Percentiles rank a stretch among this genome's conserved stretches.
Evolutionary conservation across 129 eudicot species (phyloP).

Genomic region (Glebionis coronaria): DNA sequence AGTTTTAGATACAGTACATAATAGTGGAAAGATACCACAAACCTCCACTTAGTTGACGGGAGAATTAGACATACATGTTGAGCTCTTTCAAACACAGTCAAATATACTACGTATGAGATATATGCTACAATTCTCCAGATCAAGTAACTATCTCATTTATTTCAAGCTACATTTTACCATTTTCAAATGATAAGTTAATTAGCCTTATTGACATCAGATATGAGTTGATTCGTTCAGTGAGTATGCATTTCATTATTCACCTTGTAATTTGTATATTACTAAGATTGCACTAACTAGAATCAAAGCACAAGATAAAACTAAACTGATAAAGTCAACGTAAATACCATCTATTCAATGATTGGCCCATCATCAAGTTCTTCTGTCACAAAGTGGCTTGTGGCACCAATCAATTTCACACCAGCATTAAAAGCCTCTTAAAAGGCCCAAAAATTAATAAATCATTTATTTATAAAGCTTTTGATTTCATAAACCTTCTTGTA

Average conservation of each 20-base stretch:
- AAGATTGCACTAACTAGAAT: neutral
- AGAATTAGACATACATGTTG: too few species aligned
- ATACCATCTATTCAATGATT: conserved; percentile 93
- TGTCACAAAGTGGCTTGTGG: conserved; percentile 89
- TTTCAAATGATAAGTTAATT: too few species aligned
- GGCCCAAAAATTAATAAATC: too few species aligned
- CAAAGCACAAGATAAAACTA: neutral
- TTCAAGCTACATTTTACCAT: neutral
- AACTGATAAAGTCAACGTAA: conserved; percentile 9
- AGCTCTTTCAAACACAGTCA: too few species aligned
- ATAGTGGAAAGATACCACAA: too few species aligned
- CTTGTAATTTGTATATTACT: conserved; percentile 6
- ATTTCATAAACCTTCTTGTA: too few species aligned
- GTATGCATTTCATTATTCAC: neutral
- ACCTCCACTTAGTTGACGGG: too few species aligned
- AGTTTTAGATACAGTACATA: too few species aligned
- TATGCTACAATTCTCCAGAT: neutral
- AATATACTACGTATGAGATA: too few species aligned
- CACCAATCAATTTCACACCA: conserved; percentile 97
- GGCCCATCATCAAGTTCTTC: conserved; percentile 95
- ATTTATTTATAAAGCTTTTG: too few species aligned
- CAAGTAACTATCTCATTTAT: conserved; percentile 17
- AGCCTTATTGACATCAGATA: too few species aligned
- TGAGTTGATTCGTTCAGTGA: too few species aligned
- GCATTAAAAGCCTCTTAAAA: conserved; percentile 96